phyloP scores from a whole-genome alignment of 2,329 filamentous ascomycete species.

The Neonectria magnoliae region DNA sequence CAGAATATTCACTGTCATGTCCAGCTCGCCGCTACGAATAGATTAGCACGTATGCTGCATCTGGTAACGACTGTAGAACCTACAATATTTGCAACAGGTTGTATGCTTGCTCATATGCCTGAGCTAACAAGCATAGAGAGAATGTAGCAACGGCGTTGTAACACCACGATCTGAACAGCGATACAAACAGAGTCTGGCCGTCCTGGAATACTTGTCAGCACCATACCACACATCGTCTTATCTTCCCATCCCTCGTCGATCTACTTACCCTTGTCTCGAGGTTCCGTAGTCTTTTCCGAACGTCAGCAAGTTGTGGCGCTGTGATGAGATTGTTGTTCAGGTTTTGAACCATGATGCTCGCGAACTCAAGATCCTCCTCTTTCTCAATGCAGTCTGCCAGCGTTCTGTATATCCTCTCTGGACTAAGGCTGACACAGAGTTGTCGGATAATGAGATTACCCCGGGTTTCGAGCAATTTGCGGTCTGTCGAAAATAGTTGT shows the following conservation, averaged over 20 bases:
- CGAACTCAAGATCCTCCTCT: slow-evolving; percentile 98
- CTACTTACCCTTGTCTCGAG: slow-evolving; percentile 78
- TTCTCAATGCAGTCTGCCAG: slow-evolving; percentile 96
- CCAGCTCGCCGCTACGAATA: slow-evolving; percentile 83
- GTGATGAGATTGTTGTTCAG: slow-evolving; percentile 99
- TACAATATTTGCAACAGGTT: slow-evolving; percentile 96
- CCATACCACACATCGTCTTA: neutral
- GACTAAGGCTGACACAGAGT: slow-evolving; percentile 89
- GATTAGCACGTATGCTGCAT: neutral
- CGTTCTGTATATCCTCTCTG: slow-evolving; percentile 94
- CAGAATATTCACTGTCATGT: slow-evolving; percentile 98
- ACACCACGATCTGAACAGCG: slow-evolving; percentile 96
- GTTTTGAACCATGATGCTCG: slow-evolving; percentile 99
- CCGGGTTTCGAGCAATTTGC: slow-evolving; percentile 87
- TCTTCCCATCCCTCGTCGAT: no score
- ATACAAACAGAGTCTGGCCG: slow-evolving; percentile 93
- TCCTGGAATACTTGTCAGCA: slow-evolving; percentile 64
- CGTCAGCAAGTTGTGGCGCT: slow-evolving; percentile 89
- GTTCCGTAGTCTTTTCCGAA: slow-evolving; percentile 89
- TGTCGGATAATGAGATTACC: slow-evolving; percentile 98
- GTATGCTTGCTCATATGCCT: slow-evolving; percentile 98
- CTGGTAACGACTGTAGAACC: slow-evolving; percentile 39
- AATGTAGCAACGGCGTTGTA: slow-evolving; percentile 98
- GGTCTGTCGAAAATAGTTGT: slow-evolving; percentile 94
- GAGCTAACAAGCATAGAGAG: slow-evolving; percentile 91